Base-by-base conservation (phyloP, 169 alveolate species). In the Cryptosporidium viatorum region DNA sequence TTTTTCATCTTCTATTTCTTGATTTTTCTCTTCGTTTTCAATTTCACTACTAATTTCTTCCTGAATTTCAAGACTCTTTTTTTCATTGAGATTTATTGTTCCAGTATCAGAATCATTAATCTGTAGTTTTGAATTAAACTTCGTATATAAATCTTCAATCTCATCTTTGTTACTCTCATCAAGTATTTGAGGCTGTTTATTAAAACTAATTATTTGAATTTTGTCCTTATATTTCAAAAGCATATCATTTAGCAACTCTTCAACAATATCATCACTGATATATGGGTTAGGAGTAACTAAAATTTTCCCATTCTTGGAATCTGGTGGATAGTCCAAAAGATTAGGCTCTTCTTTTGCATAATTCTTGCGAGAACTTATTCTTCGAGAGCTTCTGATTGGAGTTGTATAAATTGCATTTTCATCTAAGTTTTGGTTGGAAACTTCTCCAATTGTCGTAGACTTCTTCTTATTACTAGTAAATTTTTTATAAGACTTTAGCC, bases 201-300 rank as follows among this genome's bases (percentile, higher is more conserved):
- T 26, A 21, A 80, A 39, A 33, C 50, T 43, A 12, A 80, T 62
- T 41, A 80, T 62, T 23, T 65, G 89, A 23, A 80, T 48, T 31
- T 31, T 59, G 50, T 80, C 67, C 33, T 35, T 59, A 26, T 62
- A 80, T 43, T 80, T 59, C 43, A 29, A n/a, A 8, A 80, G 74
- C 23, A 80, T 10, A 26, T 80, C 75, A 31, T 80, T 65, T 9
- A 80, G 68, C 5, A 80, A 37, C 3, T 80, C 80, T 23, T 80
- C 50, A 65, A 65, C 48, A 29, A 62, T 31, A 14, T 80, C 75
- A n/a, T 50, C 68, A 9, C 55, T 26, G 8, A 80, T 80, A 48
- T 62, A 80, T 23, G 89, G 89, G 55, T 80, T 80, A 5, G 89
- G 89, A 35, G 89, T 80, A 26, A 74, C 26, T 21, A 74, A 37